Percentiles rank a stretch among this genome's conserved stretches.
Conservation (phyloP, 108 stramenopile species). For the Nitzschia sp. region DNA sequence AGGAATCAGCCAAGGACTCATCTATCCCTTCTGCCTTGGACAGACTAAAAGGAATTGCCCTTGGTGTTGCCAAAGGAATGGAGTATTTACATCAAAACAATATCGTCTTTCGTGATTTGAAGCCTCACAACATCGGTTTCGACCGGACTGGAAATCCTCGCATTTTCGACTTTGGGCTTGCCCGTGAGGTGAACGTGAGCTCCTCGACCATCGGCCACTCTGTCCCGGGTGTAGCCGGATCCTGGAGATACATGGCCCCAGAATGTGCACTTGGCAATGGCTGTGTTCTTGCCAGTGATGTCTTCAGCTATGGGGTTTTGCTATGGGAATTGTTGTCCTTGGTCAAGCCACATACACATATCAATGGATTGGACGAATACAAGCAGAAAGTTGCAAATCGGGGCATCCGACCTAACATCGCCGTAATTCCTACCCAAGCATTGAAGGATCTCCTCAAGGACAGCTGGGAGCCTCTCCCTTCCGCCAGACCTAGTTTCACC, state of each 20-base stretch:
- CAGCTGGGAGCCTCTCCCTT: constrained; percentile 42
- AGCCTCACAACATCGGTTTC: constrained; percentile 74
- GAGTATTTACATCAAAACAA: constrained; percentile 31
- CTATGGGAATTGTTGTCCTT: constrained; percentile 60
- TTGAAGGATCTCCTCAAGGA: constrained; percentile 39
- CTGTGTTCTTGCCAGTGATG: constrained; percentile 43
- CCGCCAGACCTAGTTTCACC: constrained; percentile 38
- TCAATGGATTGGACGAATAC: constrained; percentile 36
- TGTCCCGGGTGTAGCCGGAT: constrained; percentile 25
- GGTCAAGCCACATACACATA: constrained; percentile 60
- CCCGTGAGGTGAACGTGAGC: constrained; percentile 26
- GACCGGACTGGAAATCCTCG: constrained; percentile 34
- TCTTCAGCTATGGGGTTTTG: constrained; percentile 48
- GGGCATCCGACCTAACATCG: constrained; percentile 34
- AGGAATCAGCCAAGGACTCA: constrained; percentile 3
- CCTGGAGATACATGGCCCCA: constrained; percentile 57
- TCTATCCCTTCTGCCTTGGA: constrained; percentile 7
- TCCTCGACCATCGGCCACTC: neutral
- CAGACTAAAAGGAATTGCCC: constrained; percentile 32
- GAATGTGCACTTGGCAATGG: constrained; percentile 39
- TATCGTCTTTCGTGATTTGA: constrained; percentile 79
- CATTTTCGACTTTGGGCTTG: constrained; percentile 67
- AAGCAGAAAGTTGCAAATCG: constrained; percentile 33
- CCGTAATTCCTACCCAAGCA: constrained; percentile 27
- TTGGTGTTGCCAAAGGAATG: constrained; percentile 42